These are phyloP conservation scores for Tuber borchii DNA, from an alignment of 495 filamentous ascomycete genomes.

Conservation along the genomic window DNA sequence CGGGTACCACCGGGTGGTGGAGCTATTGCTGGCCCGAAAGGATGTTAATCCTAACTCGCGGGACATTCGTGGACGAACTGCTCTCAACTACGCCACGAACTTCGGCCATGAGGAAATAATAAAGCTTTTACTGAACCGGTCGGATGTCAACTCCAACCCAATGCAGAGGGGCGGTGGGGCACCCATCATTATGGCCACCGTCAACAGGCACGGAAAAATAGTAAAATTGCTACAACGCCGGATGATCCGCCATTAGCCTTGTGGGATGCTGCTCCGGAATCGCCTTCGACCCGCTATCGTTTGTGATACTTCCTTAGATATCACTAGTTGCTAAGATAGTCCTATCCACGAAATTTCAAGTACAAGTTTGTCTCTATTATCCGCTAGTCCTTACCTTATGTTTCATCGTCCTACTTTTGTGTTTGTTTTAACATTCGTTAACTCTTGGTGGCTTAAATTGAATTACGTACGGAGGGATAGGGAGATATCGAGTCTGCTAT, in stretches of 20 bases:
- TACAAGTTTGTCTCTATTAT: background rate
- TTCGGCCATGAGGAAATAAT: background rate
- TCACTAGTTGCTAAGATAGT: background rate
- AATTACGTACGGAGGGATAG: background rate
- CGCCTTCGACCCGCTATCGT: background rate
- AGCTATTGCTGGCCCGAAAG: background rate
- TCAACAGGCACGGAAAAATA: background rate
- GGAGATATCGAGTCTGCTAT: background rate
- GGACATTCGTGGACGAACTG: background rate
- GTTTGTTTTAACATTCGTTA: background rate
- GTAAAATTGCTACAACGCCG: background rate
- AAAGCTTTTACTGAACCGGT: background rate
- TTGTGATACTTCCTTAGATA: background rate
- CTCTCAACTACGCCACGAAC: background rate
- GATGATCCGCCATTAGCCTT: background rate
- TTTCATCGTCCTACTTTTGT: background rate
- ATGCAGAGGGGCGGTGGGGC: background rate
- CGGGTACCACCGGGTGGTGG: background rate
- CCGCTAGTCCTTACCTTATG: background rate
- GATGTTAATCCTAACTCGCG: background rate
- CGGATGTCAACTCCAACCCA: background rate
- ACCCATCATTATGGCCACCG: background rate
- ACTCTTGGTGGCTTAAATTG: background rate
- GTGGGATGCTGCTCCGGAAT: background rate
- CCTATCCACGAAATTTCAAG: background rate